These are phyloP conservation scores for Aspergillus cristatus DNA, from an alignment of 495 filamentous ascomycete genomes.

Conservation along the genomic window DNA sequence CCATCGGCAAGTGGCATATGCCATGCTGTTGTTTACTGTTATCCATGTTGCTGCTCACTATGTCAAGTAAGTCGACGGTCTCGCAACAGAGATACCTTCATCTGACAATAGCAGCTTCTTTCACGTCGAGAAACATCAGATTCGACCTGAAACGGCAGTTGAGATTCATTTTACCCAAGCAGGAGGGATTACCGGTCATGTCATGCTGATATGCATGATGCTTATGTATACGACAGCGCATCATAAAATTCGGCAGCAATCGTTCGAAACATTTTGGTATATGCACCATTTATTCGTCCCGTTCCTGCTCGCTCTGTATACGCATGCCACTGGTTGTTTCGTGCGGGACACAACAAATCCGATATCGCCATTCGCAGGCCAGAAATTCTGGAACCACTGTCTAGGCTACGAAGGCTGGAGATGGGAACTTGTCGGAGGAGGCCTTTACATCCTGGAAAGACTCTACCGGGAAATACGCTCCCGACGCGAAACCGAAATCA, in stretches of 20 bases:
- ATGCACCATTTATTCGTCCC: conserved; percentile 96
- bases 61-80: conserved; percentile 65
- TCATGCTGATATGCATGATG: conserved; percentile 98
- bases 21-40: conserved; percentile 71
- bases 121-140: conserved; percentile 81
- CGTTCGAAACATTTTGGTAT: conserved; percentile 98
- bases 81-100: not conserved
- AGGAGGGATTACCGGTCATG: conserved; percentile 89
- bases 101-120: conserved; percentile 62
- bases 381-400: conserved; percentile 83
- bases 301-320: conserved; percentile 88
- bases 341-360: conserved; percentile 65
- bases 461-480: conserved; percentile 86
- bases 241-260: conserved; percentile 87
- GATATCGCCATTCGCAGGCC: conserved; percentile 75
- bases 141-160: conserved; percentile 73
- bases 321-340: conserved; percentile 93
- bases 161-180: conserved; percentile 87
- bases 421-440: conserved; percentile 88
- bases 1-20: conserved; percentile 89
- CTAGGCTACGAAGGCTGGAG: conserved; percentile 95
- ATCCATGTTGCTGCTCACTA: conserved; percentile 78
- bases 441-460: conserved; percentile 76
- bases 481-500: conserved; percentile 75
- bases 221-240: conserved; percentile 97